phyloP scores from a whole-genome alignment of 1,284 basidiomycete genomes.

The Ganoderma leucocontextum region DNA sequence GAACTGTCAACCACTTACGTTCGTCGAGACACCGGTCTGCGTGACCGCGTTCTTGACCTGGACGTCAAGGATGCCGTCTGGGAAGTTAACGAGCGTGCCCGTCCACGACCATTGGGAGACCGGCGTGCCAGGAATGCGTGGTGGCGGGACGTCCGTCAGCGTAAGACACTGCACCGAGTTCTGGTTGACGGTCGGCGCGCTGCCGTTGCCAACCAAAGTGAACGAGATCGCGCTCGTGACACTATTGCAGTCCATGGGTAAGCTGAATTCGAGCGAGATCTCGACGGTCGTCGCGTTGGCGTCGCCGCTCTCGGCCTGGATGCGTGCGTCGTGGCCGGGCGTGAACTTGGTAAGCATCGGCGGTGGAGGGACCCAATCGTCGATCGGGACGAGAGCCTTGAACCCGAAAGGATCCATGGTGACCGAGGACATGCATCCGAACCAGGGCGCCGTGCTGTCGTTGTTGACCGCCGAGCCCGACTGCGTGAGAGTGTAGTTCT shows the following conservation, averaged over 20 bases:
- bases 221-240: conserved; percentile 71
- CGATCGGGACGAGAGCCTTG: conserved; percentile 79
- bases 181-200: conserved; percentile 56
- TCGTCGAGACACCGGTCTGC: conserved; percentile 55
- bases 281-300: conserved; percentile 68
- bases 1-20: conserved; percentile 49
- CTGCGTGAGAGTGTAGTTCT: conserved; percentile 71
- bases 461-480: conserved; percentile 70
- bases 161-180: conserved; percentile 56
- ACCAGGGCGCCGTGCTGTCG: conserved; percentile 64
- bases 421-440: conserved; percentile 75
- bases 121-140: conserved; percentile 60
- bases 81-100: conserved; percentile 74
- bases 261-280: conserved; percentile 82
- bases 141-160: conserved; percentile 54
- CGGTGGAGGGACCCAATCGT: conserved; percentile 72
- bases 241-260: conserved; percentile 75
- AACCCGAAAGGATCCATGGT: conserved; percentile 80
- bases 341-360: conserved; percentile 81
- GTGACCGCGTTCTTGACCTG: conserved; percentile 66
- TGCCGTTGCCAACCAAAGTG: conserved; percentile 71
- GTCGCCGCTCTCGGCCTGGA: conserved; percentile 57
- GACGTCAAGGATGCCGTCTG: conserved; percentile 84
- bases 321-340: conserved; percentile 86
- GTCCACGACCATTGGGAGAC: conserved; percentile 76